Base-by-base conservation (phyloP, 1,284 basidiomycete genomes). In the Exsudoporus floridanus region DNA sequence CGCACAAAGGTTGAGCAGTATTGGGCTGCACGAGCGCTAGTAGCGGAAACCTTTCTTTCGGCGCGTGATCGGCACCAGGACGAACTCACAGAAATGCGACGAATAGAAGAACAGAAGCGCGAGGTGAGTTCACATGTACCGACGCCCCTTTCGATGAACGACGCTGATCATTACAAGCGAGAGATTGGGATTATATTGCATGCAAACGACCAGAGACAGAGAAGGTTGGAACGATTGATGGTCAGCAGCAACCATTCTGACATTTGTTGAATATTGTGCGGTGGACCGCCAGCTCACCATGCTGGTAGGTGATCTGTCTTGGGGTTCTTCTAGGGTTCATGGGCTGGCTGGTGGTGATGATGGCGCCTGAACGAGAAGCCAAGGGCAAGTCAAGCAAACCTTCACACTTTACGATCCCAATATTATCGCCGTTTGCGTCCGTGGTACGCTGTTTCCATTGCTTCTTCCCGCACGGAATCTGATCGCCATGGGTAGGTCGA, bases 391-490 rank as follows among this genome's bases (percentile, higher is more conserved):
- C 64, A 16, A 33, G 16, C 62, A 62, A 69, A 14, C 68, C 79
- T 0, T 72, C 75, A 0, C 84, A 86, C 61, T 83, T 85, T 61
- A 86, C 84, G 1, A 81, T 86, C n/a, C 84, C 84, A 5, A 80
- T 86, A 6, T 61, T 86, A 18, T 86, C 84, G 0, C 84, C 84
- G 0, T 86, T 86, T 58, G 78, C 83, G 2, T 86, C 84, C 4
- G 84, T 86, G 57, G 84, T 86, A 49, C 49, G 79, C 72, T 2
- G 34, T 37, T 50, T 21, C n/a, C 7, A 25, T 30, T 30, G 14
- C 33, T 34, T 45, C 42, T 46, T 46, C 31, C 31, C 36, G 21
- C 2, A 10, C 19, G 41, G 46, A 13, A n/a, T 42, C 45, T 55
- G 53, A 70, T 46, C 18, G 21, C 28, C 35, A 18, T 19, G 43